Conservation (phyloP, 2,329 filamentous ascomycete genomes). For the Colletotrichum salicis region DNA sequence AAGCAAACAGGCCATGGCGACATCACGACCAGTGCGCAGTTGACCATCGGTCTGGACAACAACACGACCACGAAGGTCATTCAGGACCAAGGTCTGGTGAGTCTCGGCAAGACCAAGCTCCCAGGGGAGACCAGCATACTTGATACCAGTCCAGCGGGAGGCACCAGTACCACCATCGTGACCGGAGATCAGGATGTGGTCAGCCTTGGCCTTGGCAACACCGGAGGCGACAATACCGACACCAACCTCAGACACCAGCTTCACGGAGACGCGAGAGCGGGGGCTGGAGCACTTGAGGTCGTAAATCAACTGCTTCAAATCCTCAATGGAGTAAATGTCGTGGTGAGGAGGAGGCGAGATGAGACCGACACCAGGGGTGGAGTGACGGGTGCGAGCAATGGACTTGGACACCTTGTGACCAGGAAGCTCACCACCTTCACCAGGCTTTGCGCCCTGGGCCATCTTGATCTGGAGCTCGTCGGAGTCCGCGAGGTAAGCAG, state of each 20-base stretch:
- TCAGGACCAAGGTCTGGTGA: conserved; percentile 94
- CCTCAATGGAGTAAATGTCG: conserved; percentile 98
- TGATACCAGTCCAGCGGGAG: conserved; percentile 98
- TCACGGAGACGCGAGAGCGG: conserved; percentile 90
- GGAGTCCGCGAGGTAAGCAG: conserved; percentile 91
- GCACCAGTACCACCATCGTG: conserved; percentile 98
- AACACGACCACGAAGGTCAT: conserved; percentile 94
- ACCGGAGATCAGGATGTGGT: conserved; percentile 95
- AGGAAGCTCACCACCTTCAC: conserved; percentile 95
- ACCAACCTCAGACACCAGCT: conserved; percentile 96
- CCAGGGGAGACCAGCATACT: conserved; percentile 97
- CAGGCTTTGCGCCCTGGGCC: conserved; percentile 97
- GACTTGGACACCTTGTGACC: conserved; percentile 96
- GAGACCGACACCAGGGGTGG: conserved; percentile 93
- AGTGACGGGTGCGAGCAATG: conserved; percentile 94
- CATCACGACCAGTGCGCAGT: conserved; percentile 89
- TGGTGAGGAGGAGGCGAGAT: conserved; percentile 97
- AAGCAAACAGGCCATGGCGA: conserved; percentile 92
- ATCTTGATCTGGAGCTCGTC: conserved; percentile 99
- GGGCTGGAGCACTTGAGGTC: conserved; percentile 97
- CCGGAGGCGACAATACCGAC: conserved; percentile 97
- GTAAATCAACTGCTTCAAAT: conserved; percentile 97
- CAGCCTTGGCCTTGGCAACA: conserved; percentile 96
- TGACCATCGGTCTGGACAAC: conserved; percentile 97
- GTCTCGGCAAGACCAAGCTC: conserved; percentile 96